Base-by-base conservation (phyloP, 1,284 basidiomycete species). In the Pterulicium gracile region DNA sequence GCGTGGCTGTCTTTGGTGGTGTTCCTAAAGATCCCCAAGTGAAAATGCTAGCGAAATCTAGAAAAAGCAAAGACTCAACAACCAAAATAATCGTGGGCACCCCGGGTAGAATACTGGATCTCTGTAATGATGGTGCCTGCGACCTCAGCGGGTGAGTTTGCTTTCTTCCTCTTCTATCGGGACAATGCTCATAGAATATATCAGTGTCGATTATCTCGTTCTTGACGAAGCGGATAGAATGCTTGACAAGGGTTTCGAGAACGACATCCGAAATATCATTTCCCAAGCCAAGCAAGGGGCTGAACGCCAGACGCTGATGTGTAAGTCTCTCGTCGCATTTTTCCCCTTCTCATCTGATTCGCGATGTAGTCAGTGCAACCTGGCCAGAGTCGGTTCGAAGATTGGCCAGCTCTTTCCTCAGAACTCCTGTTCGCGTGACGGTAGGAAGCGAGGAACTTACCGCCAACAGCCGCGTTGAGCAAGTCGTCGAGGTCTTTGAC, bases 241-340 rank as follows among this genome's bases (percentile, higher is more conserved):
- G 95, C 72, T 99, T 43, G 96, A 98, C 63, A 93, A 88, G 58
- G 96, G 96, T 0, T 99, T 99, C 63, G 96, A 99, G 68, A 96
- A 97, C 57, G 96, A 98, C 62, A 98, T 98, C 53, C 75, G 92
- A 43, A 77, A 77, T 48, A 98, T 99, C 58, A 94, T 98, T 51
- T 82, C 79, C 4, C 73, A 79, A 56, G 83, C 85, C 22, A 84
- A 84, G 54, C 77, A 77, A 53, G 68, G 72, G 10, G 62, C 65
- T 12, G 72, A 79, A 47, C 73, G 90, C 27, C 90, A 95, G 65
- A 95, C 90, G 3, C 79, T 93, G 70, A 94, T 95, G 91, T 94
- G 88, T 90, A 60, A 56, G 84, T 73, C 46, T 23, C 24, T 19
- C 15, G 3, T 15, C 34, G 3, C 22, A 34, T 35, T 39, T 32